Evolutionary conservation across 768 basidiomycete genomes (phyloP).

Genomic region (Kwoniella newhampshirensis): DNA sequence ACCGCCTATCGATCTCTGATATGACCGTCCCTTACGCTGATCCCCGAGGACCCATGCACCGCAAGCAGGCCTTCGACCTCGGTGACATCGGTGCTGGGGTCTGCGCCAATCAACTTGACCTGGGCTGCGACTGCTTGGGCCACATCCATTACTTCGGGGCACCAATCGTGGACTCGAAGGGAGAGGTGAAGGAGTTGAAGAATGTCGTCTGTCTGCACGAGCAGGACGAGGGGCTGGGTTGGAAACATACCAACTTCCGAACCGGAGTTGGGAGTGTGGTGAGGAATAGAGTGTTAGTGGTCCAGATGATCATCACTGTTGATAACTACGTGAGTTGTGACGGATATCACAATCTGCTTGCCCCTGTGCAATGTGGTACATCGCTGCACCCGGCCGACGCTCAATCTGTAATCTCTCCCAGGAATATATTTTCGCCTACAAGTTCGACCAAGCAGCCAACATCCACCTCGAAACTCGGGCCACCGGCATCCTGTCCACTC

Average conservation of each 20-base stretch:
- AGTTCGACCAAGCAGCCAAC: slow-evolving; percentile 42
- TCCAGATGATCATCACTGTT: slow-evolving; percentile 42
- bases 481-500: slow-evolving; percentile 43
- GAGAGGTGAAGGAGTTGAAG: slow-evolving; percentile 21
- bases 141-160: slow-evolving; percentile 13
- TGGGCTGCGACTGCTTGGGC: slow-evolving; percentile 44
- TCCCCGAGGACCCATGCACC: slow-evolving; percentile 22
- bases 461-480: slow-evolving; percentile 46
- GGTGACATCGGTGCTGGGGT: slow-evolving; percentile 36
- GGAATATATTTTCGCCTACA: slow-evolving; percentile 23
- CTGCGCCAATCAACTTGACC: slow-evolving; percentile 31
- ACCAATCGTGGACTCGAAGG: slow-evolving; percentile 9
- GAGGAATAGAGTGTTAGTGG: slow-evolving; percentile 36
- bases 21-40: slow-evolving; percentile 45
- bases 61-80: slow-evolving; percentile 45
- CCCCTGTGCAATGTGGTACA: too few species aligned
- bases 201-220: slow-evolving; percentile 50
- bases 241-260: slow-evolving; percentile 50
- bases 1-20: slow-evolving; percentile 32
- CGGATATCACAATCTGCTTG: too few species aligned
- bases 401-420: too few species aligned
- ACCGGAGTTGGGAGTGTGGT: slow-evolving; percentile 32
- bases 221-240: slow-evolving; percentile 47
- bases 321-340: slow-evolving; percentile 49
- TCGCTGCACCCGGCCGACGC: too few species aligned